Percentiles rank a stretch among this genome's conserved stretches.
Evolutionary conservation across 78 protist genomes (phyloP).

Genomic region (Paulinella micropora): DNA sequence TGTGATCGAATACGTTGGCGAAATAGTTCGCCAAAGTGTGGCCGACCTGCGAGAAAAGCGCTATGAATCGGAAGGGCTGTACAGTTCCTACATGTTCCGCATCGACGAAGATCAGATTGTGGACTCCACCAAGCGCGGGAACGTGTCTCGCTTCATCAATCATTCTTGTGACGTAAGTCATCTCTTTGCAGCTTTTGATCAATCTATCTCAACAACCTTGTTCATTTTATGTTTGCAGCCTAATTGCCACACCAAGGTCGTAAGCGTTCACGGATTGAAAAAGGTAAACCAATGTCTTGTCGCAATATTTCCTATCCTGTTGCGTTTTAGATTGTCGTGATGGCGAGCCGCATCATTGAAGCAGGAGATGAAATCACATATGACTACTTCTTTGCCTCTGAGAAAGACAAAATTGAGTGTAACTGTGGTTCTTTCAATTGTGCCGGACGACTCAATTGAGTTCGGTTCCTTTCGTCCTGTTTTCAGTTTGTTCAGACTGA

Average conservation of each 20-base stretch:
- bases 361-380: constrained; percentile 22
- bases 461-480: too few species aligned
- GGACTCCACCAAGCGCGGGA: constrained; percentile 86
- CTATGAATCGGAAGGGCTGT: constrained; percentile 61
- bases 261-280: constrained; percentile 19
- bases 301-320: too few species aligned
- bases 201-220: neutral
- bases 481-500: too few species aligned
- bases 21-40: constrained; percentile 55
- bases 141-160: constrained; percentile 87
- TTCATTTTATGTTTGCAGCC: too few species aligned
- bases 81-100: constrained; percentile 71
- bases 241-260: constrained; percentile 72
- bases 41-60: constrained; percentile 69
- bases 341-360: constrained; percentile 1
- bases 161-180: constrained; percentile 92
- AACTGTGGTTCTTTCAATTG: neutral
- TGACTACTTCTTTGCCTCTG: constrained; percentile 13
- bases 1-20: constrained; percentile 94
- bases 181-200: neutral
- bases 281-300: too few species aligned
- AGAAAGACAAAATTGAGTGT: neutral
- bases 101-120: constrained; percentile 65
- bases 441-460: neutral
- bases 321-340: neutral